A percentile compares a stretch with the other conserved stretches of the same genome.
Conservation (phyloP, 192 early-diverging fungal species). For the Podila epigama region DNA sequence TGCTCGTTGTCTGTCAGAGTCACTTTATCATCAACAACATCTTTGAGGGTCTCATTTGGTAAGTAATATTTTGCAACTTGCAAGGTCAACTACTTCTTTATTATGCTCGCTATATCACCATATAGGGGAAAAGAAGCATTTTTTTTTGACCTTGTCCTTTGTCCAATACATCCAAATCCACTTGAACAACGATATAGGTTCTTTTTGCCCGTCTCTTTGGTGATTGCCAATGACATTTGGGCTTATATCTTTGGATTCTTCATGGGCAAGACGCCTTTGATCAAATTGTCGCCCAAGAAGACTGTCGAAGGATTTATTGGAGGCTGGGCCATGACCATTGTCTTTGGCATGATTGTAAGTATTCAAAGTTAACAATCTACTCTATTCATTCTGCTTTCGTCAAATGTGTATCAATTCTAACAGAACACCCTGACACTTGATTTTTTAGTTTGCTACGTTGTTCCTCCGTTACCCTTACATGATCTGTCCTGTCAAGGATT, state of each 20-base stretch:
- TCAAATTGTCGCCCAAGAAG: constrained; percentile 97
- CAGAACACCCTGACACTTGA: too few species aligned
- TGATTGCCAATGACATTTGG: constrained; percentile 95
- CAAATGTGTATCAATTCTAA: too few species aligned
- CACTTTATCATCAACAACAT: constrained; percentile 99
- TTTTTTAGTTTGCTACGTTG: constrained; percentile 52
- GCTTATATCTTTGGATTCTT: constrained; percentile 98
- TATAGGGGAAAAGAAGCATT: too few species aligned
- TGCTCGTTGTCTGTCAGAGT: constrained; percentile 91
- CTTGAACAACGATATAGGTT: too few species aligned
- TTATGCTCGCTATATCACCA: background rate
- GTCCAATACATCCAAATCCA: too few species aligned
- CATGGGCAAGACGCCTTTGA: constrained; percentile 89
- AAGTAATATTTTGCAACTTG: background rate
- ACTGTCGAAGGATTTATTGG: constrained; percentile 98
- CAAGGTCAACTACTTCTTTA: background rate
- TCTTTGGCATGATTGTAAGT: constrained; percentile 84
- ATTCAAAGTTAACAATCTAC: background rate
- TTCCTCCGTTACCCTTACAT: constrained; percentile 63
- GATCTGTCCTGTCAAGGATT: constrained; percentile 66
- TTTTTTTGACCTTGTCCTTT: constrained; percentile 13
- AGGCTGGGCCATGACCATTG: constrained; percentile 81
- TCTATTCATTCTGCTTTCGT: background rate
- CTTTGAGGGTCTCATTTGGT: constrained; percentile 97
- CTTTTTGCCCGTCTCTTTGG: constrained; percentile 85